phyloP scores from a whole-genome alignment of 441 rosid genomes.

The Populus hybrid region DNA sequence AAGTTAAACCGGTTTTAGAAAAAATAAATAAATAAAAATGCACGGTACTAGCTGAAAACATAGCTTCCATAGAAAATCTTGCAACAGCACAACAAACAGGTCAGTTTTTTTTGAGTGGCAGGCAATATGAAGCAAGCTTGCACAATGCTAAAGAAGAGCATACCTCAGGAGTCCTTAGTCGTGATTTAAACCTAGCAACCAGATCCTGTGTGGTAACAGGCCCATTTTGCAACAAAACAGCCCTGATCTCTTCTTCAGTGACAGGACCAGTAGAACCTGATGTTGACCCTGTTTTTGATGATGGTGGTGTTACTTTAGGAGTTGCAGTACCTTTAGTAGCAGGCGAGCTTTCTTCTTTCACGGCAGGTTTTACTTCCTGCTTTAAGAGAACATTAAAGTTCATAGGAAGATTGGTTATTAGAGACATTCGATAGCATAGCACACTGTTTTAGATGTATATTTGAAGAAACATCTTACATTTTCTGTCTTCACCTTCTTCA shows the following conservation, averaged over 20 bases:
- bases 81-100: neutral
- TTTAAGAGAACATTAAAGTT: constrained; percentile 3
- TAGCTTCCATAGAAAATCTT: neutral
- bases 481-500: constrained; percentile 84
- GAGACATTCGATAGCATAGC: neutral
- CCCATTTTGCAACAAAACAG: constrained; percentile 66
- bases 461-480: constrained; percentile 39
- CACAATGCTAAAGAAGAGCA: neutral
- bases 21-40: no score
- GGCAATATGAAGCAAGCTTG: neutral
- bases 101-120: neutral
- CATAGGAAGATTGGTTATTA: neutral
- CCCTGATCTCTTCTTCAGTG: constrained; percentile 87
- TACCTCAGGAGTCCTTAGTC: constrained; percentile 77
- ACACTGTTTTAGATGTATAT: neutral
- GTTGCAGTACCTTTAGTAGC: constrained; percentile 35
- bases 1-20: neutral
- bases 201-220: constrained; percentile 91
- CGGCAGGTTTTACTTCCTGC: constrained; percentile 64
- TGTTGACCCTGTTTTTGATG: constrained; percentile 27
- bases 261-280: constrained; percentile 56
- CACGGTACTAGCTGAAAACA: neutral
- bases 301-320: constrained; percentile 38
- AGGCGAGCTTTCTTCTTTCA: constrained; percentile 50
- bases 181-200: constrained; percentile 77